A percentile compares a stretch with the other conserved stretches of the same genome.
phyloP scores from a whole-genome alignment of 768 basidiomycete species.

The Lactarius trivialis region DNA sequence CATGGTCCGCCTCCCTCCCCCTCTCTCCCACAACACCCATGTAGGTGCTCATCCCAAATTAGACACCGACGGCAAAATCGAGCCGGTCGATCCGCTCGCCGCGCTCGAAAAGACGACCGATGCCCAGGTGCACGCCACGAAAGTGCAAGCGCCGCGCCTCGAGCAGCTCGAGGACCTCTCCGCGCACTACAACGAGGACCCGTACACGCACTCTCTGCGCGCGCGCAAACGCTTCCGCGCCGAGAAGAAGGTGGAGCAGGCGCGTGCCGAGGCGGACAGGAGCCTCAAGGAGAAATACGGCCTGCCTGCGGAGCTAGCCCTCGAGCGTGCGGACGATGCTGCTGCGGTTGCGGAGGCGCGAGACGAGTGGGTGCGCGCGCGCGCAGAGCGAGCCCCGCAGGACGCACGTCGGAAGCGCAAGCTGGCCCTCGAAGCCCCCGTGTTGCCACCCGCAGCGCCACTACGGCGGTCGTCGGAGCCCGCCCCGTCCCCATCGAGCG shows the following conservation, averaged over 20 bases:
- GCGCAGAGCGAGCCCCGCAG: constrained; percentile 39
- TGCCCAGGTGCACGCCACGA: constrained; percentile 62
- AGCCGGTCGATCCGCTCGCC: constrained; percentile 75
- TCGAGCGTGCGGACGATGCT: constrained; percentile 62
- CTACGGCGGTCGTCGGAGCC: constrained; percentile 6
- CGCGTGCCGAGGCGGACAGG: constrained; percentile 64
- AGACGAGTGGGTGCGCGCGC: constrained; percentile 52
- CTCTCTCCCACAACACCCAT: not conserved
- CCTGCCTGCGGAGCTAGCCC: constrained; percentile 57
- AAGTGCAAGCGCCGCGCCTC: constrained; percentile 73
- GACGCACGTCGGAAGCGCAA: constrained; percentile 44
- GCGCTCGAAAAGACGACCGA: constrained; percentile 85
- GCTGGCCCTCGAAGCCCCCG: constrained; percentile 23
- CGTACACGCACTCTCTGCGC: constrained; percentile 70
- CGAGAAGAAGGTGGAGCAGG: constrained; percentile 75
- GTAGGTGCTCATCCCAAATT: too few relatives aligned
- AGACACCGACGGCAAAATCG: constrained; percentile 64
- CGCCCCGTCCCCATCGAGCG: not conserved
- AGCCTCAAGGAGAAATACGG: constrained; percentile 69
- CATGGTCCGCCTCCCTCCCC: constrained; percentile 50
- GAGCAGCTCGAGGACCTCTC: constrained; percentile 73
- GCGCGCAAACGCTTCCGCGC: constrained; percentile 78
- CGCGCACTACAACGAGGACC: constrained; percentile 77
- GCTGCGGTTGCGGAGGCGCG: constrained; percentile 50
- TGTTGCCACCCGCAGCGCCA: not conserved